Percentiles rank a stretch among this genome's conserved stretches.
Evolutionary conservation across 2,329 filamentous ascomycete genomes (phyloP).

Genomic region (Exophiala bonariae): DNA sequence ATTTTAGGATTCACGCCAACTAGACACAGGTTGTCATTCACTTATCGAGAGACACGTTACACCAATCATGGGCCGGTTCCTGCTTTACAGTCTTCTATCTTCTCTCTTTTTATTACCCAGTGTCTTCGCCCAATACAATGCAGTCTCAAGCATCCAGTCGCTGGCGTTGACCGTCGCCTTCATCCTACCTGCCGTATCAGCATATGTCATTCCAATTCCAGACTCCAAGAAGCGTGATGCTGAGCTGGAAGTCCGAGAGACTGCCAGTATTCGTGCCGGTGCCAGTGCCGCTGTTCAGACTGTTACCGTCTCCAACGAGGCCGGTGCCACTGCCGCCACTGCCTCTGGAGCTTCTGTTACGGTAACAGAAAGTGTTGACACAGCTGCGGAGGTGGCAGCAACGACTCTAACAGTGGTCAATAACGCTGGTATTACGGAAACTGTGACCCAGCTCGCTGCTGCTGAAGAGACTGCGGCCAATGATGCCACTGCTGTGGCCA

Average conservation of each 20-base stretch:
- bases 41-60: not conserved
- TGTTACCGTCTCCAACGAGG: not conserved
- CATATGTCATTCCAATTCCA: slow-evolving; percentile 11
- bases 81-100: slow-evolving; percentile 6
- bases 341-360: not conserved
- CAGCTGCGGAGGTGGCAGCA: not conserved
- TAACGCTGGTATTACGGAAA: not conserved
- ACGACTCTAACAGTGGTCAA: not conserved
- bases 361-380: not conserved
- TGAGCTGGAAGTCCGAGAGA: slow-evolving; percentile 3
- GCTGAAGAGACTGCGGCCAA: not conserved
- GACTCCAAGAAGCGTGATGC: not conserved
- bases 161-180: slow-evolving; percentile 9
- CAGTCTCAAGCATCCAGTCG: slow-evolving; percentile 4
- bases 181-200: slow-evolving; percentile 8
- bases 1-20: not conserved
- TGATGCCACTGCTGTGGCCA: not conserved
- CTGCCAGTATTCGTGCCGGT: no score
- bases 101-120: slow-evolving; percentile 11
- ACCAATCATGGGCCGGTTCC: slow-evolving; percentile 17
- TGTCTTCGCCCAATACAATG: slow-evolving; percentile 12
- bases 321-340: not conserved
- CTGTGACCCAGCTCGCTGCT: not conserved
- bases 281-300: no score
- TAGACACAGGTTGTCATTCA: slow-evolving; percentile 3